These are phyloP conservation scores for Colletotrichum lindemuthianum DNA, from an alignment of 2,329 filamentous ascomycete species.

Conservation along the genomic window DNA sequence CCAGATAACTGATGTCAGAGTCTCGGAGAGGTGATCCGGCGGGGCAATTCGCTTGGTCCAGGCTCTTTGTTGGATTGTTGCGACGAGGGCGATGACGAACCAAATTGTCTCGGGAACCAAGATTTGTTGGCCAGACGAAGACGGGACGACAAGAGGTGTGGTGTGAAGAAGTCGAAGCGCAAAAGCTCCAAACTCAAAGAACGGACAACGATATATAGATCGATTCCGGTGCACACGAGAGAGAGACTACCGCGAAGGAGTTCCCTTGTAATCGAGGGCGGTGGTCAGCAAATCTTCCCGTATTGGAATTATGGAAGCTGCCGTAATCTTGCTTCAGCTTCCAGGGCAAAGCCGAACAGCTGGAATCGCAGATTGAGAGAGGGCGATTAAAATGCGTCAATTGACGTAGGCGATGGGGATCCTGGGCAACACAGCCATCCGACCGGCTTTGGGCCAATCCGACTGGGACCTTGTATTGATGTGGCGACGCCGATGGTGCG, in stretches of 20 bases:
- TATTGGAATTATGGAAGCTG: constrained; percentile 27
- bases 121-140: constrained; percentile 13
- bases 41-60: constrained; percentile 21
- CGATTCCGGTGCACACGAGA: constrained; percentile 1
- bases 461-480: constrained; percentile 11
- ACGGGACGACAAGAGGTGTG: constrained; percentile 25
- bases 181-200: constrained; percentile 20
- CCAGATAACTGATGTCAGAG: constrained; percentile 27
- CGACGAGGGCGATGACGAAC: constrained; percentile 11
- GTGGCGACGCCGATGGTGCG: constrained; percentile 33
- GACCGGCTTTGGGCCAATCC: constrained; percentile 27
- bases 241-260: constrained; percentile 24
- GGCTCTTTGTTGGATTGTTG: constrained; percentile 5
- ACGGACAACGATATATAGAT: constrained; percentile 24
- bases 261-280: constrained; percentile 26
- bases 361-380: neutral
- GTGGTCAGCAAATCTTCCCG: constrained; percentile 30
- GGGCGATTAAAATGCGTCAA: constrained; percentile 32
- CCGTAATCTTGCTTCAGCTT: constrained; percentile 1
- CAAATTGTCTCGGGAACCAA: constrained; percentile 25
- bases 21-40: constrained; percentile 32
- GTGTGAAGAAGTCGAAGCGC: neutral
- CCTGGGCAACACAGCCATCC: constrained; percentile 37
- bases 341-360: neutral
- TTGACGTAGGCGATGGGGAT: constrained; percentile 35